Evolutionary conservation across 305 asterid species (phyloP).

Genomic region (Caryopteris hybrid): DNA sequence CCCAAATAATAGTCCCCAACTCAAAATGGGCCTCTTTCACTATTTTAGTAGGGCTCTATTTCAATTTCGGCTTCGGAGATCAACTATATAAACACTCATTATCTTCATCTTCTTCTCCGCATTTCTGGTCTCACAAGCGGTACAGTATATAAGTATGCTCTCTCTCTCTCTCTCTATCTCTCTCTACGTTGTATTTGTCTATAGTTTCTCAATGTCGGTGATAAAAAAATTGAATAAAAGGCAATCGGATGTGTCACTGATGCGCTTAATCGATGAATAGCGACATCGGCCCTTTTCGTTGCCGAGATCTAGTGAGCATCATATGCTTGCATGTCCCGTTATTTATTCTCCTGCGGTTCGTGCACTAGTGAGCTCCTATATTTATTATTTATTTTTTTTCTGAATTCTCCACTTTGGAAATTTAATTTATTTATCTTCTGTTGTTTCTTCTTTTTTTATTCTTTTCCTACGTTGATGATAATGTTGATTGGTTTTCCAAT

Average conservation of each 20-base stretch:
- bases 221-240: background rate
- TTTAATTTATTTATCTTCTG: too few species aligned
- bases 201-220: too few species aligned
- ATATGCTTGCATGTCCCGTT: constrained; percentile 31
- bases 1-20: too few species aligned
- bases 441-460: too few species aligned
- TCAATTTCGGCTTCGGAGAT: background rate
- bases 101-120: background rate
- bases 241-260: constrained; percentile 15
- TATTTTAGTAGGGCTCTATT: constrained; percentile 12
- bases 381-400: background rate
- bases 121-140: too few species aligned
- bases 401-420: background rate
- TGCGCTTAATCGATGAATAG: constrained; percentile 21
- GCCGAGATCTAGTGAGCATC: constrained; percentile 26
- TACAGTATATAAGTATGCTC: background rate
- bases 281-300: constrained; percentile 17
- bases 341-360: constrained; percentile 10
- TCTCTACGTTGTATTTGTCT: too few species aligned
- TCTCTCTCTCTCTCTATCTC: background rate
- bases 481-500: too few species aligned
- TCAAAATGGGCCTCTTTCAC: background rate
- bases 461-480: too few species aligned
- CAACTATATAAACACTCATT: background rate
- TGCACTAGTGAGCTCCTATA: constrained; percentile 35